Base-by-base conservation (phyloP, 2,329 filamentous ascomycete genomes). In the Fonsecaea multimorphosa region DNA sequence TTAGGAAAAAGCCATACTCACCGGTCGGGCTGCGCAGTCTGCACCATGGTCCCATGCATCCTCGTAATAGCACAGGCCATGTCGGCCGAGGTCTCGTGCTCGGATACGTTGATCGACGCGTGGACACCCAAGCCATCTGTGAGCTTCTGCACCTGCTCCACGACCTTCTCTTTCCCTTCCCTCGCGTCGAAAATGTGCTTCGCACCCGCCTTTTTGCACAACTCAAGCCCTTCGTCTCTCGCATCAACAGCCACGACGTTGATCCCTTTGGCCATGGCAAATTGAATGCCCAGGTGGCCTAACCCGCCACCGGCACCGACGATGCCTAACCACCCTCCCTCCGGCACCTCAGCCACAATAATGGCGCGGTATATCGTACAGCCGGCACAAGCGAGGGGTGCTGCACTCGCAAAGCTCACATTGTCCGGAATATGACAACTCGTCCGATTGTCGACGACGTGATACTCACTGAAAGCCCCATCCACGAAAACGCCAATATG, bases 401-500 rank as follows among this genome's bases (percentile, higher is more conserved):
- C 85, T 14, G 85, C 86, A 16, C 78, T 79, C 59, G 80, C 70
- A 56, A 87, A 82, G 1, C 76, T 78, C 12, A 88, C 76, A 6
- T 75, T 74, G 34, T 84, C 78, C 1, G 85, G 84, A 58, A 87
- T 73, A 3, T 73, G 74, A 2, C 80, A 83, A 4, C 80, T 78
- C 54, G 75, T 79, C 34, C 82, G 74, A 2, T 77, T 75, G 72
- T 88, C 86, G 6, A 81, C 81, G 44, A 81, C 71, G 27, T 82
- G 82, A 70, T 86, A 88, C 65, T 87, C 84, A 0, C 85, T 85
- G 62, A 88, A 85, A 60, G 79, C 83, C 0, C 86, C 87, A 65
- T 88, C 77, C 7, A 76, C 73, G 40, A 73, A 65, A 1, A 87
- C 80, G 12, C 86, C 86, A 6, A 83, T 76, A 61, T 81, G 76